These are phyloP conservation scores for Kluyveromyces sp. DNA, from an alignment of 1,139 yeast species.

Conservation along the genomic window DNA sequence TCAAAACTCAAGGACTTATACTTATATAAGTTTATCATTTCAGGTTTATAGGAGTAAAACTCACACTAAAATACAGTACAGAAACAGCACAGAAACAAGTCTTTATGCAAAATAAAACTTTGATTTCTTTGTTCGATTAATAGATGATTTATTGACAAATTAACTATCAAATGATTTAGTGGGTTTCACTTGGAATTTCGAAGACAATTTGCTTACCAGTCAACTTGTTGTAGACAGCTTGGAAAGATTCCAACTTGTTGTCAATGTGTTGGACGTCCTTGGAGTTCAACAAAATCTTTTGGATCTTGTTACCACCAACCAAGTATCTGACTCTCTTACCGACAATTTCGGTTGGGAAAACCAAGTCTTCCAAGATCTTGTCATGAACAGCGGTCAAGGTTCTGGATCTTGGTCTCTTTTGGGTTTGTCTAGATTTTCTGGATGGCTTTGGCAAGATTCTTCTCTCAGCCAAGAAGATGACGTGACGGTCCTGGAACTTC, in stretches of 20 bases:
- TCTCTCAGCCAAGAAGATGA: constrained; percentile 98
- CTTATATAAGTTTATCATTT: not conserved
- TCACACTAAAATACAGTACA: constrained; percentile 8
- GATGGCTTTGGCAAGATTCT: constrained; percentile 97
- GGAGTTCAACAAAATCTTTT: constrained; percentile 96
- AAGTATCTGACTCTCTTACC: constrained; percentile 99
- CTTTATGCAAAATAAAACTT: constrained; percentile 7
- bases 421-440: constrained; percentile 83
- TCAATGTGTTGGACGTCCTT: constrained; percentile 97
- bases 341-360: constrained; percentile 98
- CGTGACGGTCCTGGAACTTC: constrained; percentile 99
- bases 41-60: constrained; percentile 4
- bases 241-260: constrained; percentile 99
- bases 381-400: constrained; percentile 98
- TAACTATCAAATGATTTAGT: constrained; percentile 36
- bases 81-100: not conserved
- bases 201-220: constrained; percentile 99
- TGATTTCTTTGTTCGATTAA: constrained; percentile 8
- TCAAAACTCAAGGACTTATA: constrained; percentile 2
- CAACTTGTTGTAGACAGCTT: constrained; percentile 95
- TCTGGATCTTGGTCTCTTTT: constrained; percentile 99
- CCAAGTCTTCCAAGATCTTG: constrained; percentile 97
- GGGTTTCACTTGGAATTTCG: constrained; percentile 84
- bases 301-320: constrained; percentile 98
- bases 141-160: constrained; percentile 9